These are phyloP conservation scores for Onygena corvina DNA, from an alignment of 2,329 filamentous ascomycete species.

Conservation along the genomic window DNA sequence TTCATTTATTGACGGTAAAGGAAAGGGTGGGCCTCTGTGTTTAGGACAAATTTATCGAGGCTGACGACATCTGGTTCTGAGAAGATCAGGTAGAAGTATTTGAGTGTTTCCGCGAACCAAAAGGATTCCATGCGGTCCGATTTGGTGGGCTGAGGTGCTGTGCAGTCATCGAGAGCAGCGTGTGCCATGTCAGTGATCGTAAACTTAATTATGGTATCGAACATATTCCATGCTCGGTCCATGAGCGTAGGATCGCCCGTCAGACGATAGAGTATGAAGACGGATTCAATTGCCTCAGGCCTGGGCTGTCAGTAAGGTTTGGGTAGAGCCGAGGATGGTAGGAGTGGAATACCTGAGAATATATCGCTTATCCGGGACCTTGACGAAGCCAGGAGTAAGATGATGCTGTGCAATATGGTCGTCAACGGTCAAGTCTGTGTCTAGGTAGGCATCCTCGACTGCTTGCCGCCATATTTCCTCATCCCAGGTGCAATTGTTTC, in stretches of 20 bases:
- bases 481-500: slow-evolving; percentile 12
- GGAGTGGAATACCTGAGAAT: slow-evolving; percentile 14
- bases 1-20: too few species aligned
- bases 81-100: slow-evolving; percentile 82
- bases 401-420: slow-evolving; percentile 7
- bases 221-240: slow-evolving; percentile 81
- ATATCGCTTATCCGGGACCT: slow-evolving; percentile 12
- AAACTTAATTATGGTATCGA: slow-evolving; percentile 53
- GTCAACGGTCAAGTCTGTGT: not conserved
- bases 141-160: slow-evolving; percentile 4
- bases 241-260: slow-evolving; percentile 64
- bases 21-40: slow-evolving; percentile 45
- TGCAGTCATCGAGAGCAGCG: slow-evolving; percentile 36
- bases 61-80: slow-evolving; percentile 52
- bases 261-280: slow-evolving; percentile 85
- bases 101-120: slow-evolving; percentile 81
- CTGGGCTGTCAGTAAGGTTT: slow-evolving; percentile 22
- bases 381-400: slow-evolving; percentile 11
- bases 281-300: slow-evolving; percentile 75
- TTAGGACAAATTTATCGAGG: slow-evolving; percentile 56
- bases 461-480: slow-evolving; percentile 8
- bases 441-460: not conserved
- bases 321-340: not conserved
- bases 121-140: slow-evolving; percentile 70
- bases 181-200: slow-evolving; percentile 57